Conservation (phyloP, 768 basidiomycete genomes). For the Serendipita sp. region DNA sequence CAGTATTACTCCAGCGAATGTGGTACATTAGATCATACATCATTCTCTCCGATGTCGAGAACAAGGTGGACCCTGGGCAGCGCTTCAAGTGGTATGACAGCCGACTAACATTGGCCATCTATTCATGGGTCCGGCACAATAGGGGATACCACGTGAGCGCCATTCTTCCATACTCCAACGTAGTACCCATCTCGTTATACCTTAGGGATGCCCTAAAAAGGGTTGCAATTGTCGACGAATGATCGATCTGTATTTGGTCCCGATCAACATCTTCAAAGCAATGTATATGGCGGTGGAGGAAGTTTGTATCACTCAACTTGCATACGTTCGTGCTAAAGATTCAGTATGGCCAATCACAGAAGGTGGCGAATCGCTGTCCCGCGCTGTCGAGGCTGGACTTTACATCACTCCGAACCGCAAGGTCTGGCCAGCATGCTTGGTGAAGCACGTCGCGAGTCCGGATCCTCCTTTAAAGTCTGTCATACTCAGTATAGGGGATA, state of each 20-base stretch:
- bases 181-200: not conserved
- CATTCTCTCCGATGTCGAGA: not conserved
- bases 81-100: not conserved
- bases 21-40: not conserved
- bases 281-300: not conserved
- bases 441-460: not conserved
- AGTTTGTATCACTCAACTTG: not conserved
- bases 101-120: not conserved
- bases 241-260: not conserved
- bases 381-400: not conserved
- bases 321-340: not conserved
- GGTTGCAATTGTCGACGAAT: not conserved
- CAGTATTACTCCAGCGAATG: not conserved
- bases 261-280: not conserved
- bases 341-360: not conserved
- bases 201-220: not conserved
- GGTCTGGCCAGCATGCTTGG: not conserved
- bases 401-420: not conserved
- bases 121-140: slow-evolving; percentile 4
- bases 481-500: no score
- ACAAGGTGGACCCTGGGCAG: not conserved
- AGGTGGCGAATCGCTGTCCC: not conserved
- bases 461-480: not conserved
- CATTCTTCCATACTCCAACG: not conserved
- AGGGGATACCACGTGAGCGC: not conserved